Conservation (phyloP, 163 green algal species). For the Scenedesmus sp. region DNA sequence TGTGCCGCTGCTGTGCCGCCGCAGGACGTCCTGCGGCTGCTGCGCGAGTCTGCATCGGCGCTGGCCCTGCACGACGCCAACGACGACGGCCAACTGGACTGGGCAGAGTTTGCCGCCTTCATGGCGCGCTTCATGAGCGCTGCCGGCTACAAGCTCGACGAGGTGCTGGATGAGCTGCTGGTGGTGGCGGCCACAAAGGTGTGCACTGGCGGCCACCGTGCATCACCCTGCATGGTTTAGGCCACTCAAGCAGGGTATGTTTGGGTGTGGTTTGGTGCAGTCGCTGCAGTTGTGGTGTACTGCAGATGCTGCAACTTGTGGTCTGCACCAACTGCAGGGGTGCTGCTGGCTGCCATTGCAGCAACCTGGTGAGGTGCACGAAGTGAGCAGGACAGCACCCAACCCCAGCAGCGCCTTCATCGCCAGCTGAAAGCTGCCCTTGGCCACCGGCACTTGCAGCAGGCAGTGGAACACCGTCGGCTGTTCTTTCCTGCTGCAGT, state of each 20-base stretch:
- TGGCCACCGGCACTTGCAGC: too few relatives aligned
- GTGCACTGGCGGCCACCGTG: neutral
- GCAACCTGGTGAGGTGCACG: too few relatives aligned
- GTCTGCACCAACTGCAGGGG: too few relatives aligned
- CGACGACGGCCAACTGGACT: conserved; percentile 26
- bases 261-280: neutral
- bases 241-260: neutral
- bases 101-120: conserved; percentile 26
- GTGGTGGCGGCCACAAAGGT: conserved; percentile 10
- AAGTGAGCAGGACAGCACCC: too few relatives aligned
- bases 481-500: too few relatives aligned
- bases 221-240: too few relatives aligned
- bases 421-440: too few relatives aligned
- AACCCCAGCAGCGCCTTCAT: too few relatives aligned
- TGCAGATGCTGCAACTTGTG: too few relatives aligned
- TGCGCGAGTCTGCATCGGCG: conserved; percentile 17
- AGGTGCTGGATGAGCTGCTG: conserved; percentile 49
- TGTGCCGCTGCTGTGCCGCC: neutral
- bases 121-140: conserved; percentile 6
- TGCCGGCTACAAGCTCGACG: conserved; percentile 17
- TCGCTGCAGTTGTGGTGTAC: neutral
- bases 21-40: conserved; percentile 13
- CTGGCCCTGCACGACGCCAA: conserved; percentile 28
- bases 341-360: too few relatives aligned
- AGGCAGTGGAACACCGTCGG: too few relatives aligned